These are phyloP conservation scores for Melampsora americana DNA, from an alignment of 1,284 basidiomycete genomes.

Conservation along the genomic window DNA sequence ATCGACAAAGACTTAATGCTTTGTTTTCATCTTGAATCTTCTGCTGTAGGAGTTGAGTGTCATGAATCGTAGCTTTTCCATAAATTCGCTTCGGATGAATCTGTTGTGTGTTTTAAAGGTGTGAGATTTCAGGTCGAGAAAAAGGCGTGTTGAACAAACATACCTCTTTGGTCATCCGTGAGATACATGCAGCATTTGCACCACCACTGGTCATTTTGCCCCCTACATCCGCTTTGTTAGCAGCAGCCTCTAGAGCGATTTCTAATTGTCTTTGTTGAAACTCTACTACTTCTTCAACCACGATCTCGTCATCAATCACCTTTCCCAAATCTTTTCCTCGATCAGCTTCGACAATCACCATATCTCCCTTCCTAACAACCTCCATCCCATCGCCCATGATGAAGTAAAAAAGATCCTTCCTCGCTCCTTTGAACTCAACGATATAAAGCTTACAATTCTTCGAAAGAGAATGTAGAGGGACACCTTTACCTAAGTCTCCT, in stretches of 20 bases:
- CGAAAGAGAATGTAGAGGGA: constrained; percentile 77
- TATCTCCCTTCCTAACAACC: constrained; percentile 66
- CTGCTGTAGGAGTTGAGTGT: constrained; percentile 71
- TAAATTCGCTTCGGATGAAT: constrained; percentile 96
- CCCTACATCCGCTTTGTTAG: constrained; percentile 54
- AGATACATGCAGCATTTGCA: not conserved
- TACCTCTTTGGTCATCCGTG: constrained; percentile 35
- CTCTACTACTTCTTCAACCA: constrained; percentile 82
- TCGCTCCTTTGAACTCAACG: constrained; percentile 93
- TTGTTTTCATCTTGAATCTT: constrained; percentile 89
- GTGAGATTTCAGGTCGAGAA: not conserved
- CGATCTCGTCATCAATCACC: constrained; percentile 73
- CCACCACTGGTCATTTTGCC: not conserved
- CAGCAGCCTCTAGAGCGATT: constrained; percentile 45
- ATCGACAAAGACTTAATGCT: constrained; percentile 83
- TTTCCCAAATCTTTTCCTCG: constrained; percentile 88
- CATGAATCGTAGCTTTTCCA: constrained; percentile 78
- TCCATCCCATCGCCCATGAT: not conserved
- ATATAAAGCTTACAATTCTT: constrained; percentile 85
- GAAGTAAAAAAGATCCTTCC: constrained; percentile 84
- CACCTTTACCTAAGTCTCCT: constrained; percentile 76
- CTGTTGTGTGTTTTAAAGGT: constrained; percentile 62
- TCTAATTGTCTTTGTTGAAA: constrained; percentile 72
- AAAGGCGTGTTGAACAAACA: not conserved
- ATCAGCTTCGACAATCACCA: constrained; percentile 96